Base-by-base conservation (phyloP, 1,284 basidiomycete species). In the Moesziomyces globuligerus region DNA sequence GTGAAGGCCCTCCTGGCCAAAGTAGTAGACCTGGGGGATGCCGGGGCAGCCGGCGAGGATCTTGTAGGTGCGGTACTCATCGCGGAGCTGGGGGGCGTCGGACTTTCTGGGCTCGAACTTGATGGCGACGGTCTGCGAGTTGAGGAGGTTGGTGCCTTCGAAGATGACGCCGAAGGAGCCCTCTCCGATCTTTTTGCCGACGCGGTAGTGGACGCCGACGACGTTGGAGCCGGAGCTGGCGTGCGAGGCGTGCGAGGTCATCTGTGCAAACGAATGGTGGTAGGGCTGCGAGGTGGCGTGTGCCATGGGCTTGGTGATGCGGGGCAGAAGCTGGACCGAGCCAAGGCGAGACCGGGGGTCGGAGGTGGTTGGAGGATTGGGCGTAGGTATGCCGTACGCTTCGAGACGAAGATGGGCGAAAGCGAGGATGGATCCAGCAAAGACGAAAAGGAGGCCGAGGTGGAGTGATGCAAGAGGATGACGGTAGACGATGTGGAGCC, bases 71-170 rank as follows among this genome's bases (percentile, higher is more conserved):
- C 94, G 89, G 86, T 94, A 97, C 86, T 98, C 94, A 84, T 98
- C 94, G 62, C 94, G 87, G 24, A 98, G 87, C 83, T 97, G 94
- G 37, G 94, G 94, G 10, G 94, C 94, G 84, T 97, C 94, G 26
- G 92, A 93, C 85, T 98, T 97, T 76, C 93, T 86, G 15, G 93
- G 93, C 88, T 96, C 93, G 87, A 97, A 97, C 86, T 97, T 97
- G 89, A 97, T 96, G 64, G 94, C 94, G 51, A 96, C 93, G 5
- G 92, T 93, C 85, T 94, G 92, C 29, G 90, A 92, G 86, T 96
- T 96, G 83, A 96, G 88, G 40, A 96, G 86, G 83, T 98, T 96
- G 42, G 92, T 94, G 51, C 94, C 93, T 86, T 95, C 93, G 82
- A 94, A 96, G 85, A 97, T 95, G 86, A 96, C 93, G 81, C 94